Conservation (phyloP, 169 alveolate genomes). For the Eimeria falciformis region DNA sequence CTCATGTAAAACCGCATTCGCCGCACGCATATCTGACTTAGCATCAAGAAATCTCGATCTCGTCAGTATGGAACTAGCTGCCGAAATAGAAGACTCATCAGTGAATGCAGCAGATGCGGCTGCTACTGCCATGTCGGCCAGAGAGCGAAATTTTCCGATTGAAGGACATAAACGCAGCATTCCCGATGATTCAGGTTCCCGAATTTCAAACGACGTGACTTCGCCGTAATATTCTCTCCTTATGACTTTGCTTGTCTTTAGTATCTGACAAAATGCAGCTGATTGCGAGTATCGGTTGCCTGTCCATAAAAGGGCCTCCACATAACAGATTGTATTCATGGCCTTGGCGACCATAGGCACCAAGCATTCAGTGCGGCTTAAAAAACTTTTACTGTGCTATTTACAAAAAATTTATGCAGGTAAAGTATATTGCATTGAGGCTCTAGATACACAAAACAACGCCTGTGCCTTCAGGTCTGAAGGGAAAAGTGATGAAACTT, state of each 20-base stretch:
- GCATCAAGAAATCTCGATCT: not conserved
- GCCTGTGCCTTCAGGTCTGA: too few species aligned
- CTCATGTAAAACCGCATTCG: too few species aligned
- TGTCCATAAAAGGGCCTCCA: not conserved
- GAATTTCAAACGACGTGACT: not conserved
- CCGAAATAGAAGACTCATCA: conserved; percentile 17
- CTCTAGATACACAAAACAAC: too few species aligned
- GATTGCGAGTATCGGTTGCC: conserved; percentile 63
- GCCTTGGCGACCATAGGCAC: too few species aligned
- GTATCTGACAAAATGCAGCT: conserved; percentile 53
- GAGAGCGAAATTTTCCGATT: not conserved
- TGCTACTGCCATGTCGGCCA: conserved; percentile 17
- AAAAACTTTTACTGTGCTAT: too few species aligned
- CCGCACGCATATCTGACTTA: not conserved
- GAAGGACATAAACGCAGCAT: too few species aligned
- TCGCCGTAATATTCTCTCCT: conserved; percentile 2
- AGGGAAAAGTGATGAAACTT: too few species aligned
- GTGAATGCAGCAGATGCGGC: conserved; percentile 55
- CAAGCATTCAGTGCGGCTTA: too few species aligned
- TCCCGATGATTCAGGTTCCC: not conserved
- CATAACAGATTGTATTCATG: not conserved
- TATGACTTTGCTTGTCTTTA: not conserved
- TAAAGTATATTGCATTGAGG: too few species aligned
- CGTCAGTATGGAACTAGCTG: not conserved
- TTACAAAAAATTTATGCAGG: too few species aligned